phyloP scores from a whole-genome alignment of 176 grass and related monocot species.

The Puya raimondii region DNA sequence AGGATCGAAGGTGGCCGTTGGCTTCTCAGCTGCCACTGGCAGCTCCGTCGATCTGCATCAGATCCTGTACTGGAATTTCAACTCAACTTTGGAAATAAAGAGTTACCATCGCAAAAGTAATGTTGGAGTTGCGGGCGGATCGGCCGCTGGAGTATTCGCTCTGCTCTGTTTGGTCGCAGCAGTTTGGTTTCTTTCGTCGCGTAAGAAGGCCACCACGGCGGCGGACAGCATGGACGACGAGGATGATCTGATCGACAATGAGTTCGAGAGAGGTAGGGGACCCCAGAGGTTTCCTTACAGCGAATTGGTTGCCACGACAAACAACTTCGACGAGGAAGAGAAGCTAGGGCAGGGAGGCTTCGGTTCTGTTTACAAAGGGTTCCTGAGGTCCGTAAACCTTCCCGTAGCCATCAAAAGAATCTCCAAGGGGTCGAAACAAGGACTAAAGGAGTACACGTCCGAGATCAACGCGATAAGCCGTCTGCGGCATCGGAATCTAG shows the following conservation, averaged over 20 bases:
- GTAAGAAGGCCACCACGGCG: neutral
- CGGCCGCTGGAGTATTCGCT: neutral
- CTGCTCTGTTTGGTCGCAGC: slow-evolving; percentile 3
- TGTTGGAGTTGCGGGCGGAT: neutral
- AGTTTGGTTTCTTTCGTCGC: neutral
- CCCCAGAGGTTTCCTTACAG: too few species aligned
- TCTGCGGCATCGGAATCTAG: slow-evolving; percentile 45
- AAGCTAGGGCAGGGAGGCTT: slow-evolving; percentile 50
- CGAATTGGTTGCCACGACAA: too few species aligned
- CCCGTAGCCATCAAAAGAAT: slow-evolving; percentile 63
- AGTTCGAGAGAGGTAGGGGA: too few species aligned
- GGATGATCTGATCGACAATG: too few species aligned
- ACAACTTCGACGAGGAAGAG: too few species aligned
- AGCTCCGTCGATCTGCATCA: neutral
- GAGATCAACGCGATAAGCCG: slow-evolving; percentile 55
- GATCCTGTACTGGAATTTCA: slow-evolving; percentile 47
- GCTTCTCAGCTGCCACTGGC: slow-evolving; percentile 58
- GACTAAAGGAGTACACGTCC: slow-evolving; percentile 42
- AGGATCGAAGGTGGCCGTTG: slow-evolving; percentile 23
- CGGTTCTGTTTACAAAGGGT: slow-evolving; percentile 47
- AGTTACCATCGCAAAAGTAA: too few species aligned
- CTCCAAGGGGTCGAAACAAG: slow-evolving; percentile 20
- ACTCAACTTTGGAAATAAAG: slow-evolving; percentile 29
- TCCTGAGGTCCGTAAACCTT: slow-evolving; percentile 15
- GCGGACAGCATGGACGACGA: slow-evolving; percentile 15